Conservation (phyloP, 2,329 filamentous ascomycete genomes). For the Botrytis galanthina region DNA sequence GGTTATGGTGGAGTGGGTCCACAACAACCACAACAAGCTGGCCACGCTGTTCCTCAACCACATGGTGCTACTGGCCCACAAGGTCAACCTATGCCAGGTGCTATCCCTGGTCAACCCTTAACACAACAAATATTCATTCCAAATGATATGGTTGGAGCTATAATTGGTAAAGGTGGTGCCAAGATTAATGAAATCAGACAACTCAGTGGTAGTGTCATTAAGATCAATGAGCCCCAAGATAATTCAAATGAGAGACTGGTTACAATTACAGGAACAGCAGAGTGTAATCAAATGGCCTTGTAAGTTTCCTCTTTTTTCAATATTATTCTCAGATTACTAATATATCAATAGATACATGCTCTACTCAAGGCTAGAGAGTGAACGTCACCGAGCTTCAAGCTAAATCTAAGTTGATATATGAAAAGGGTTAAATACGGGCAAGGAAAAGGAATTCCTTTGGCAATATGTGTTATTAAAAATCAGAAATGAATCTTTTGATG, state of each 20-base stretch:
- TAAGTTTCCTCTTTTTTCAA: conserved; percentile 48
- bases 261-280: conserved; percentile 96
- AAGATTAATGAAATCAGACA: conserved; percentile 99
- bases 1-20: conserved; percentile 79
- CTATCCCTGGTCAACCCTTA: conserved; percentile 70
- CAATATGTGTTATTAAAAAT: conserved; percentile 1
- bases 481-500: conserved; percentile 1
- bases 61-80: conserved; percentile 66
- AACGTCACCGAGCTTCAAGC: conserved; percentile 36
- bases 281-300: conserved; percentile 99
- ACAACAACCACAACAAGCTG: conserved; percentile 69
- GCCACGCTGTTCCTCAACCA: conserved; percentile 62
- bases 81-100: conserved; percentile 70
- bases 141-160: conserved; percentile 90
- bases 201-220: conserved; percentile 95
- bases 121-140: conserved; percentile 86
- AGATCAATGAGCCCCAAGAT: conserved; percentile 99
- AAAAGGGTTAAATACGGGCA: background rate
- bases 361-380: conserved; percentile 85
- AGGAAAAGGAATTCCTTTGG: background rate
- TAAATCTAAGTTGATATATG: conserved; percentile 5
- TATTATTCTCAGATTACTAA: background rate
- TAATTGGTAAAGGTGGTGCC: conserved; percentile 62
- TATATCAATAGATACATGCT: conserved; percentile 60
- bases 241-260: conserved; percentile 98